Evolutionary conservation across 352 stramenopile species (phyloP), one percentile per base, ranked within the genome.

Genomic region (Blastocystis sp.): DNA sequence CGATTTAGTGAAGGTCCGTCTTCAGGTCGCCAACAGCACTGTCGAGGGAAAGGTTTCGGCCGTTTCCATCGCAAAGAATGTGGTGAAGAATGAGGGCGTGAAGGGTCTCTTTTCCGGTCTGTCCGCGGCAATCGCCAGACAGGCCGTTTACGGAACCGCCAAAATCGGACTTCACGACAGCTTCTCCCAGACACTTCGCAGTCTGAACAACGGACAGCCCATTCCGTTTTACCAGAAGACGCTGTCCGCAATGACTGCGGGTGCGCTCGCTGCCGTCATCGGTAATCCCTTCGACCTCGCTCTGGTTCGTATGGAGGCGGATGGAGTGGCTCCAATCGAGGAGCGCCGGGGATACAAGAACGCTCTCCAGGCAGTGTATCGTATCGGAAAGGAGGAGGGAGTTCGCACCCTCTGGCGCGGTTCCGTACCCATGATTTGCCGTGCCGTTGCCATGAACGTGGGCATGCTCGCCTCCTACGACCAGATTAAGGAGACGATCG

Each of bases 381-480:
- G 94, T 89, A 97, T 98, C 87, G 91, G 90, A 1, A 89, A 91
- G 21, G 91, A 94, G 7, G 95, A 98, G 76, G 95, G 95, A 52
- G 89, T 97, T 1, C 38, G 87, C 19, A 96, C 94, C 61, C 91
- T 98, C 34, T 98, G 94, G 94, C 91, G 94, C n/a, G 95, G 95
- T 10, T 95, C 93, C 70, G 91, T 95, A 54, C 94, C 95, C 19
- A 93, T 95, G n/a, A 95, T 99, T 62, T 93, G 97, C n/a, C 93
- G 97, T 89, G 97, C 95, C 43, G 97, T 98, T 70, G 93, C 95
- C 84, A 98, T 99, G 95, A 98, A 99, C 92, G 94, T 98, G 19
- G 96, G 96, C 80, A 98, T 98, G 97, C 95, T 99, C 92, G 96
- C 97, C 24, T 98, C 94, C 89, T 98, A 99, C 91, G 97, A 99